phyloP scores from a whole-genome alignment of 2,329 filamentous ascomycete species.

The Spiromastix sp. region DNA sequence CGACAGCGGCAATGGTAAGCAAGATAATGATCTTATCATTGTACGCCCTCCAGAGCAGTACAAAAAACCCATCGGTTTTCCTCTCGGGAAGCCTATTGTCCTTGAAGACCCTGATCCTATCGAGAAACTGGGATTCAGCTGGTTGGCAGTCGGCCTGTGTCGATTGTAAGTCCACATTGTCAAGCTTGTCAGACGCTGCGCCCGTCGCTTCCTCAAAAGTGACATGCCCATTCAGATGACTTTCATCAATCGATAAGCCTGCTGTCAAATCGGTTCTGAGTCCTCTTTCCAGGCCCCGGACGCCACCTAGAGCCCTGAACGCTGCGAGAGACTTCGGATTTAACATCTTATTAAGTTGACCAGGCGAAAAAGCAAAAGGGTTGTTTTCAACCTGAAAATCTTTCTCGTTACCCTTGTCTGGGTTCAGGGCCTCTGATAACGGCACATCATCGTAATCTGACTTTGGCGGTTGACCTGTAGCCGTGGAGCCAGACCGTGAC shows the following conservation, averaged over 20 bases:
- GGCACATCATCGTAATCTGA: slow-evolving; percentile 28
- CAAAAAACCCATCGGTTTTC: slow-evolving; percentile 51
- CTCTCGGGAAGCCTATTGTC: slow-evolving; percentile 54
- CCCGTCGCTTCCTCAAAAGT: slow-evolving; percentile 60
- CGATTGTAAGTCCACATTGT: slow-evolving; percentile 9
- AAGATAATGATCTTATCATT: slow-evolving; percentile 66
- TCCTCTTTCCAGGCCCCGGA: slow-evolving; percentile 68
- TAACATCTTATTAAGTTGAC: slow-evolving; percentile 75
- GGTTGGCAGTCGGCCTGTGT: background rate
- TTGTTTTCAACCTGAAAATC: slow-evolving; percentile 71
- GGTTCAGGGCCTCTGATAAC: slow-evolving; percentile 52
- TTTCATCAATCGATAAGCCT: slow-evolving; percentile 70
- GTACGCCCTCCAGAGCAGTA: slow-evolving; percentile 57
- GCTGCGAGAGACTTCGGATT: slow-evolving; percentile 81
- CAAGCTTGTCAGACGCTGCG: slow-evolving; percentile 9
- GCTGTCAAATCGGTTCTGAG: slow-evolving; percentile 60
- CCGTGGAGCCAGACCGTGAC: slow-evolving; percentile 25
- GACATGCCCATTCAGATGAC: slow-evolving; percentile 51
- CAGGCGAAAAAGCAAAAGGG: slow-evolving; percentile 68
- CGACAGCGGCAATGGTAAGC: slow-evolving; percentile 55
- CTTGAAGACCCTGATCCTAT: slow-evolving; percentile 50
- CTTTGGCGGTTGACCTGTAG: slow-evolving; percentile 14
- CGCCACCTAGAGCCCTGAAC: slow-evolving; percentile 69
- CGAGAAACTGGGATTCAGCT: slow-evolving; percentile 34
- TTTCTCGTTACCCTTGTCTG: slow-evolving; percentile 63